Conservation (phyloP, 2,329 filamentous ascomycete genomes). For the Aspergillus clavatus region DNA sequence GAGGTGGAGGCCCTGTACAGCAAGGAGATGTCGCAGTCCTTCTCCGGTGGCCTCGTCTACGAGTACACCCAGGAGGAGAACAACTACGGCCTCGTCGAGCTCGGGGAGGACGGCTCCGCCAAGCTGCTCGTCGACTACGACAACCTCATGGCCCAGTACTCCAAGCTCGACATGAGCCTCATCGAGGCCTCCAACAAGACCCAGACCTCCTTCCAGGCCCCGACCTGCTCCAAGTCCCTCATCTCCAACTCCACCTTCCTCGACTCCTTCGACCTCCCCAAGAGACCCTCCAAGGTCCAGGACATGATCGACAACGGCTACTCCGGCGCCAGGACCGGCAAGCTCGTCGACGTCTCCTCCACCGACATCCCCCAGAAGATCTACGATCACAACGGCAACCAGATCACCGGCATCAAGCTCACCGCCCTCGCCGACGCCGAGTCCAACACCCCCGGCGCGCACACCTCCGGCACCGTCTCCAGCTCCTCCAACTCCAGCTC, state of each 20-base stretch:
- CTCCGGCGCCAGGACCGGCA: constrained; percentile 57
- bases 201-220: constrained; percentile 52
- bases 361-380: constrained; percentile 56
- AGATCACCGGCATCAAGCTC: constrained; percentile 61
- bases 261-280: constrained; percentile 73
- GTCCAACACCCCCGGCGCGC: constrained; percentile 53
- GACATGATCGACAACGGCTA: constrained; percentile 75
- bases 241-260: constrained; percentile 65
- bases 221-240: constrained; percentile 61
- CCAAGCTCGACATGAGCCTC: constrained; percentile 64
- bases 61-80: constrained; percentile 47
- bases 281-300: constrained; percentile 61
- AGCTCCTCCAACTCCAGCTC: constrained; percentile 25
- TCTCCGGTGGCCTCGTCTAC: constrained; percentile 55
- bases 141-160: constrained; percentile 70
- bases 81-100: constrained; percentile 54
- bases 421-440: constrained; percentile 47
- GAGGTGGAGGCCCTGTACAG: constrained; percentile 59
- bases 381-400: constrained; percentile 49
- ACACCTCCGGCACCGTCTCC: constrained; percentile 27
- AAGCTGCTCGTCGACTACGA: constrained; percentile 62
- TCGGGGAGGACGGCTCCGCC: constrained; percentile 55
- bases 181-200: constrained; percentile 61
- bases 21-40: constrained; percentile 52
- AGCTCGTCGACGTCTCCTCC: constrained; percentile 57